Conservation (phyloP, 1,139 yeast species). For the Pneumocystis carinii region DNA sequence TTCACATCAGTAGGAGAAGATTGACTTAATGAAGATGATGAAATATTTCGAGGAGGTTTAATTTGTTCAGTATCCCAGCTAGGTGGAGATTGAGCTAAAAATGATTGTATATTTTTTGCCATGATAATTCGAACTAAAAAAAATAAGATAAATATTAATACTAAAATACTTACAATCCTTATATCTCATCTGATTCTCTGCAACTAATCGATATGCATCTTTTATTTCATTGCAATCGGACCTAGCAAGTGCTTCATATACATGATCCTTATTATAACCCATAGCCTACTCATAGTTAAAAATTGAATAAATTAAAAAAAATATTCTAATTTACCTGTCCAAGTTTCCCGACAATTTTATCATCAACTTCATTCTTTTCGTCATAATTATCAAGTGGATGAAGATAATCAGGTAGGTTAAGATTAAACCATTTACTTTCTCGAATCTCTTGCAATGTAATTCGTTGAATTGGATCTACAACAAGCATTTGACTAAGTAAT, state of each 20-base stretch:
- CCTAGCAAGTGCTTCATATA: conserved; percentile 51
- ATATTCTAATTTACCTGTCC: conserved; percentile 21
- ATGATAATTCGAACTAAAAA: not conserved
- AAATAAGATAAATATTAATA: conserved; percentile 23
- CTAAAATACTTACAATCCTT: conserved; percentile 24
- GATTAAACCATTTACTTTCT: conserved; percentile 92
- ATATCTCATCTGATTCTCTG: conserved; percentile 50
- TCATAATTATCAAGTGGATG: conserved; percentile 40
- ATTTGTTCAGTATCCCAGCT: conserved; percentile 33
- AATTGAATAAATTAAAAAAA: not conserved
- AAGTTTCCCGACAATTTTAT: conserved; percentile 63
- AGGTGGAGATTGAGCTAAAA: conserved; percentile 18
- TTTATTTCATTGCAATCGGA: conserved; percentile 47
- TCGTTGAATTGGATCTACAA: conserved; percentile 89
- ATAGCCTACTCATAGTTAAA: conserved; percentile 40
- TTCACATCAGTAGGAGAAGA: not conserved
- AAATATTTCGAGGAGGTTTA: conserved; percentile 35
- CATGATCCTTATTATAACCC: conserved; percentile 87
- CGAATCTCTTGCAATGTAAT: conserved; percentile 87
- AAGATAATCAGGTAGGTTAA: conserved; percentile 67
- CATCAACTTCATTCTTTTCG: conserved; percentile 40
- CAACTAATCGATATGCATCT: conserved; percentile 80
- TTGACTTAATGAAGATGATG: not conserved
- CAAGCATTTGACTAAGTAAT: conserved; percentile 79
- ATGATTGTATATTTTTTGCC: conserved; percentile 11